Evolutionary conservation across 2,329 filamentous ascomycete genomes (phyloP), one percentile per base, ranked within the genome.

Genomic region (Colletotrichum sp.): DNA sequence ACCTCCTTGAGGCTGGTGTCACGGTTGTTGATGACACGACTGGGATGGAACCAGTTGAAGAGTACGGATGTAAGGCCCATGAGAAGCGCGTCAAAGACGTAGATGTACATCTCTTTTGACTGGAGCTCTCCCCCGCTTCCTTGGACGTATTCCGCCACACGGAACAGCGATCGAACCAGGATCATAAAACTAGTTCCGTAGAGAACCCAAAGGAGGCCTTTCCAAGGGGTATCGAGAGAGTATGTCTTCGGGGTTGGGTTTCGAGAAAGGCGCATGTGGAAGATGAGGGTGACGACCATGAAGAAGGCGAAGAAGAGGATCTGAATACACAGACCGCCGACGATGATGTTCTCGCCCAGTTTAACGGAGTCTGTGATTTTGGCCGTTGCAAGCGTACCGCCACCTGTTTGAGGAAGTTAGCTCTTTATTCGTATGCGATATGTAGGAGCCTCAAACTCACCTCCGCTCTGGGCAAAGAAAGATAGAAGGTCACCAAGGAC

Each of bases 271-370:
- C 81, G 78, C 6, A 76, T 61, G 72, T 91, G 86, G 79, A 90
- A 90, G 2, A 87, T 76, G 5, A 84, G 76, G 0, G 87, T 85
- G 1, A 86, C 84, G 3, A 86, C 61, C 47, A 90, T 82, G 77
- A 92, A 92, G 69, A 90, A 83, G 4, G 83, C 83, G 69, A 92
- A 91, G 70, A 89, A 86, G n/a, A 89, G 51, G 21, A 92, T 84
- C 77, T 92, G 90, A 15, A 91, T 81, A 15, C 86, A 79, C 2
- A 92, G 80, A 5, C 90, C 90, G 3, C 78, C 86, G 12, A 91
- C 79, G 8, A 91, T 86, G 62, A 91, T 81, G 29, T 86, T 83
- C 72, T 88, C 81, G 12, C 86, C 87, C 5, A 77, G 76, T 51
- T 73, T 72, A 15, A 72, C 70, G 13, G 43, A 13, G 6, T 70